Conservation (phyloP, 768 basidiomycete genomes). For the Phanerodontia chrysosporium region DNA sequence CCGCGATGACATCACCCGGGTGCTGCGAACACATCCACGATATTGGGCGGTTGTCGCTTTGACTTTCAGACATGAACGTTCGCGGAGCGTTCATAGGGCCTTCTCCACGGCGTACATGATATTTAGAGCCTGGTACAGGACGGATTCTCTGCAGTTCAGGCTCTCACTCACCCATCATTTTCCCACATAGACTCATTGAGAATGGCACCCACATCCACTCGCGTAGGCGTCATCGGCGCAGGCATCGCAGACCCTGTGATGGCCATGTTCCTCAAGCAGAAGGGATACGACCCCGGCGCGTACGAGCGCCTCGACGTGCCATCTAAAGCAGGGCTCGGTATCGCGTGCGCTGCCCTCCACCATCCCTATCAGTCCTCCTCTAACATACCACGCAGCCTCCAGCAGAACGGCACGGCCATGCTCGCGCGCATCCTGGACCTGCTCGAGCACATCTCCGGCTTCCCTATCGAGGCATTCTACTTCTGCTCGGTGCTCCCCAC, state of each 20-base stretch:
- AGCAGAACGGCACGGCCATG: conserved; percentile 6
- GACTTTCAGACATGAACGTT: too few relatives aligned
- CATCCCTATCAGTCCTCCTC: not conserved
- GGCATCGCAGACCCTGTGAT: conserved; percentile 7
- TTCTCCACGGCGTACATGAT: too few relatives aligned
- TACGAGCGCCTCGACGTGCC: conserved; percentile 8
- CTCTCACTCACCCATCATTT: not conserved
- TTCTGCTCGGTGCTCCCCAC: conserved; percentile 11
- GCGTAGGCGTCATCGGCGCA: conserved; percentile 3
- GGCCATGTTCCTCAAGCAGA: conserved; percentile 6
- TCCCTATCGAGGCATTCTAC: not conserved
- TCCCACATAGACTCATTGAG: not conserved
- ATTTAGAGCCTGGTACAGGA: too few relatives aligned
- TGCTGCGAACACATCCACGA: not conserved
- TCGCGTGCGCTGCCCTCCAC: conserved; percentile 22
- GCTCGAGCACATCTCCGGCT: not conserved
- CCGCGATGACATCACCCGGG: not conserved
- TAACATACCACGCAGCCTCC: not conserved
- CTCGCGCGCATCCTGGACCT: conserved; percentile 10
- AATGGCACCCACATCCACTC: not conserved
- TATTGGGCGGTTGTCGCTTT: not conserved
- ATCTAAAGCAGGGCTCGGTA: conserved; percentile 26
- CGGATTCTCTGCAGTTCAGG: not conserved
- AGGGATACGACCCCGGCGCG: conserved; percentile 6
- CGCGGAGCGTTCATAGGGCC: too few relatives aligned